Conservation (phyloP, 139 green algal species). For the Medakamo hakoo region DNA sequence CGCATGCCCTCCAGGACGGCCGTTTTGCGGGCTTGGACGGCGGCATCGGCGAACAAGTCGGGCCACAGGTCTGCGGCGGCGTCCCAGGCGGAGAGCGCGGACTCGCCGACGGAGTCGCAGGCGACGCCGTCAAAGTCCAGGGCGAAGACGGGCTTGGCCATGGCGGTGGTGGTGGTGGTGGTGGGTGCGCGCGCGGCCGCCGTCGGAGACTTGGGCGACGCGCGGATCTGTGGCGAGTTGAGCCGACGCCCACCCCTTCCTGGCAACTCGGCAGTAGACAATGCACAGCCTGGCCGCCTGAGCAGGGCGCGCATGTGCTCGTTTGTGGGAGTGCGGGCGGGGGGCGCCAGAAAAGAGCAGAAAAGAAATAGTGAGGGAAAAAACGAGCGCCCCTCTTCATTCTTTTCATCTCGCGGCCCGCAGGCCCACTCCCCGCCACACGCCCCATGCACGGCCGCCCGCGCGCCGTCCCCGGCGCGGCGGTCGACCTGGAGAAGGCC, state of each 20-base stretch:
- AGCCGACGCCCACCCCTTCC: too few species aligned
- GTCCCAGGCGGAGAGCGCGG: slow-evolving; percentile 74
- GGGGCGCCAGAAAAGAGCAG: too few species aligned
- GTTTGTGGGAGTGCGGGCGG: too few species aligned
- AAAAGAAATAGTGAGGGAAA: too few species aligned
- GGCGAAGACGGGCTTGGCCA: slow-evolving; percentile 33
- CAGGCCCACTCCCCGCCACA: background rate
- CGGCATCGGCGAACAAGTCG: slow-evolving; percentile 50
- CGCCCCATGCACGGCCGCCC: background rate
- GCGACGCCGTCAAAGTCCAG: slow-evolving; percentile 97
- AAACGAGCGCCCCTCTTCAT: too few species aligned
- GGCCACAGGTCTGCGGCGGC: slow-evolving; percentile 67
- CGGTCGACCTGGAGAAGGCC: background rate
- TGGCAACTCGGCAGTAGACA: too few species aligned
- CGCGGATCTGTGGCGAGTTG: too few species aligned
- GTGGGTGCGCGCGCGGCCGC: too few species aligned
- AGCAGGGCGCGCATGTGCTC: too few species aligned
- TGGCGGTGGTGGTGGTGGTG: background rate
- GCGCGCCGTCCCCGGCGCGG: background rate
- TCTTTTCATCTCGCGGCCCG: background rate
- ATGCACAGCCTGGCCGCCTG: too few species aligned
- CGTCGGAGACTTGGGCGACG: too few species aligned
- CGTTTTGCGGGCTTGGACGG: slow-evolving; percentile 33
- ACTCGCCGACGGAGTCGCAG: slow-evolving; percentile 87
- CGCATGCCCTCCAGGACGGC: slow-evolving; percentile 70